Evolutionary conservation across 2,329 filamentous ascomycete species (phyloP).

Genomic region (Hymenoscyphus fructigenus): DNA sequence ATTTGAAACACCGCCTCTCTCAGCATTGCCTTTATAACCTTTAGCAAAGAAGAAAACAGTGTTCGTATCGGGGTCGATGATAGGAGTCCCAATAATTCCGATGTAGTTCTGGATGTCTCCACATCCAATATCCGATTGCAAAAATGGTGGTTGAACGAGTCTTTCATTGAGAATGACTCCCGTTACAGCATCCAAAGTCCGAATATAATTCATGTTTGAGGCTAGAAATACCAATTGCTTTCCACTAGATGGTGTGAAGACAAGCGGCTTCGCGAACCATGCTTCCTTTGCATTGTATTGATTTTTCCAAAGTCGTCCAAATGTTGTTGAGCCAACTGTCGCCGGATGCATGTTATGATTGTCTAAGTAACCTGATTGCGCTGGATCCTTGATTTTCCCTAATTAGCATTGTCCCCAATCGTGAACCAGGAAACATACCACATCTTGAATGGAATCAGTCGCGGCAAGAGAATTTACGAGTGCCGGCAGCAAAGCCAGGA

Average conservation of each 20-base stretch:
- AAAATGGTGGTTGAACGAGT: slow-evolving; percentile 46
- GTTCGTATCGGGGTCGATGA: slow-evolving; percentile 46
- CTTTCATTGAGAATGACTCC: slow-evolving; percentile 37
- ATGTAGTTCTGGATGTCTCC: slow-evolving; percentile 49
- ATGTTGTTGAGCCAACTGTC: slow-evolving; percentile 37
- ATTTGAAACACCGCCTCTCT: too few species aligned
- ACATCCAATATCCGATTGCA: slow-evolving; percentile 49
- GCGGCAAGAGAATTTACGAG: too few species aligned
- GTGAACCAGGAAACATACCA: too few species aligned
- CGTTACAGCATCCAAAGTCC: slow-evolving; percentile 40
- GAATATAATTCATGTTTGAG: slow-evolving; percentile 38
- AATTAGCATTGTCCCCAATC: too few species aligned
- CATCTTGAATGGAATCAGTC: too few species aligned
- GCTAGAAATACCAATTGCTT: slow-evolving; percentile 37
- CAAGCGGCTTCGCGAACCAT: slow-evolving; percentile 48
- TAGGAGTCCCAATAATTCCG: slow-evolving; percentile 47
- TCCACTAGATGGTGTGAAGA: slow-evolving; percentile 39
- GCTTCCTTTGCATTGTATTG: slow-evolving; percentile 35
- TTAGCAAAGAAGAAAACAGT: slow-evolving; percentile 44
- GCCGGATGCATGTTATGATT: slow-evolving; percentile 43
- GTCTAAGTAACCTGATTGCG: background rate
- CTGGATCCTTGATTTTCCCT: too few species aligned
- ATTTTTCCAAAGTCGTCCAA: slow-evolving; percentile 41
- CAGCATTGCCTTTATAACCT: too few species aligned
- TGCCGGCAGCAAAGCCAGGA: too few species aligned